Base-by-base conservation (phyloP, 306 rosid species). In the Macrotyloma uniflorum region DNA sequence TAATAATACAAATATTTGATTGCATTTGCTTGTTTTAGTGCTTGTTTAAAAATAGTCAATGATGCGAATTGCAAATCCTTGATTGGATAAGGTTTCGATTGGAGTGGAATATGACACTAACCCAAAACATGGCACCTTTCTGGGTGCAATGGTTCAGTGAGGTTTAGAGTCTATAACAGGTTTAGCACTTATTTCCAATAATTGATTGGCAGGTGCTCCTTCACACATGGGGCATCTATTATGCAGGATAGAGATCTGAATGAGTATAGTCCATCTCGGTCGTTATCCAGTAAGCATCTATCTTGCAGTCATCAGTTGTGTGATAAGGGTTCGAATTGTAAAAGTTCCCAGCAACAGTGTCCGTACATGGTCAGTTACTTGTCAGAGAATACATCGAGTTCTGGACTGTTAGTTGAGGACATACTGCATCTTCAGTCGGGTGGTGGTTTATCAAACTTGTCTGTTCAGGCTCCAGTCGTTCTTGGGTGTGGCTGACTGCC, bases 161-260 rank as follows among this genome's bases (percentile, higher is more conserved):
- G 38, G 42, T 61, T 55, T 79, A 68, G 82, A 47, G 86, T 82
- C 85, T 79, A 72, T 81, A 81, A 87, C 90, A 77, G 85, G 87
- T 94, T 94, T 91, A 85, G 90, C 93, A 87, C 95, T 92, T 92
- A 92, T 88, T 89, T 89, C 90, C 93, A 74, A 80, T 87, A 89
- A 92, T 89, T 95, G 98, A 95, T 95, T 95, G 92, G 98, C 98
- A 95, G 98, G 98, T 87, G 97, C 97, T 92, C 98, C 98, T 88
- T 89, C 88, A 70, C 87, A 70, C 83, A 79, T 85, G 97, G 98
- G 97, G 98, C 91, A 88, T 94, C 86, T 90, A 90, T 91, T 88
- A 89, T 95, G 98, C 98, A 95, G 98, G 98, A 90, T 87, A 92
- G 89, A 87, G 98, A 95, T 85, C 80, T 95, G 79, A 89, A 88